Base-by-base conservation (phyloP, 805 yeast genomes). In the Ogataea philodendri region DNA sequence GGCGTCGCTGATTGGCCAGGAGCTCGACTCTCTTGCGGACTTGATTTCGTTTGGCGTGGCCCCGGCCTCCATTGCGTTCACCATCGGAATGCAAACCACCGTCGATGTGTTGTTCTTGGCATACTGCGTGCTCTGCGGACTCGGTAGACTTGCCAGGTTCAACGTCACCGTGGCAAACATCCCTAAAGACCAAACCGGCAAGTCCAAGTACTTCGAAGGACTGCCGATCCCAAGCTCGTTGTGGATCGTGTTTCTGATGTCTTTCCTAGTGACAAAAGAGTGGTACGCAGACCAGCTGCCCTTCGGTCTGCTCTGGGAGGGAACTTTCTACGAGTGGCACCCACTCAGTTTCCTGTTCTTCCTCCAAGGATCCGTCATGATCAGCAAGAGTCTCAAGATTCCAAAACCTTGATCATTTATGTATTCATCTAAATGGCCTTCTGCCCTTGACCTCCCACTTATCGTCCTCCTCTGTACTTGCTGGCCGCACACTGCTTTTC, bases 1-100 rank as follows among this genome's bases (percentile, higher is more conserved):
- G 66, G 76, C 95, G 3, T 82, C 94, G 9, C 71, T 93, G 37
- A 85, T 93, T 84, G 98, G 98, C 42, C 97, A 93, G 63, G 98
- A 93, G 65, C 75, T 93, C 53, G 98, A 93, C 59, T 89, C 97
- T 1, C 72, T 93, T 51, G 98, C 98, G 15, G 98, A 93, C 63
- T 75, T 93, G 53, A 76, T 90, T 22, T 85, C 96, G 9, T 93
- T 93, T 59, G 95, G 97, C 44, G 96, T 90, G 21, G 89, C 95
- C 2, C 98, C 98, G 2, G 95, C 96, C 6, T 72, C 87, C 10
- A 81, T 86, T 59, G 98, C 95, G 4, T 93, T 88, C 60, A 78
- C 89, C 29, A 76, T 89, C 55, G 98, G 98, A 4, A 77, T 89
- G 58, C 85, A 85, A 54, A 68, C 96, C 5, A 83, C 95, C 0